Conservation (phyloP, 2,329 filamentous ascomycete species). For the Didymella exigua region DNA sequence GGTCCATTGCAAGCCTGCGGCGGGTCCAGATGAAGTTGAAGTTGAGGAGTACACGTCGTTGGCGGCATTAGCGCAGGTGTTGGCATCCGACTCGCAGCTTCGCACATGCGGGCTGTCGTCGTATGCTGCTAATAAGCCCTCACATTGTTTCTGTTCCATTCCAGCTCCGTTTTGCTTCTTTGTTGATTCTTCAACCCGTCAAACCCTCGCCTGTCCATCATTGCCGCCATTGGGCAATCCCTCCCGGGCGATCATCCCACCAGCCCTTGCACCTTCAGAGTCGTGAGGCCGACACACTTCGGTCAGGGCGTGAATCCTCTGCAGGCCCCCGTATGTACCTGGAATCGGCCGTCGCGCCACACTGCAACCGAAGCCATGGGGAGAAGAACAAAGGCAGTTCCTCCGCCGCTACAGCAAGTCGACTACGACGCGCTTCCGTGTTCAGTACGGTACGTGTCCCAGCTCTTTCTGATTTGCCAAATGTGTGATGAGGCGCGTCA, state of each 20-base stretch:
- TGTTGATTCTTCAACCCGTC: slow-evolving; percentile 10
- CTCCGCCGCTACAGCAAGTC: slow-evolving; percentile 41
- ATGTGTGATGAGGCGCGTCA: slow-evolving; percentile 30
- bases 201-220: slow-evolving; percentile 6
- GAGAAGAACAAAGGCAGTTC: slow-evolving; percentile 30
- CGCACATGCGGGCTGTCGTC: slow-evolving; percentile 25
- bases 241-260: slow-evolving; percentile 17
- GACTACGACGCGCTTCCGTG: slow-evolving; percentile 51
- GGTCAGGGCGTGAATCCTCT: slow-evolving; percentile 18
- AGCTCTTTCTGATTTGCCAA: slow-evolving; percentile 23
- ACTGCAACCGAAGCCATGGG: slow-evolving; percentile 35
- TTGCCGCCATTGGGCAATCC: slow-evolving; percentile 13
- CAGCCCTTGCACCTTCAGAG: slow-evolving; percentile 7
- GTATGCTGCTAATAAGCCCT: slow-evolving; percentile 22
- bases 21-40: slow-evolving; percentile 17
- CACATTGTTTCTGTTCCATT: slow-evolving; percentile 17
- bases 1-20: slow-evolving; percentile 21
- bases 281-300: slow-evolving; percentile 21
- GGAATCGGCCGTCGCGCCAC: slow-evolving; percentile 14
- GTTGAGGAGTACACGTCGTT: slow-evolving; percentile 23
- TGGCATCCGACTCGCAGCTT: slow-evolving; percentile 22
- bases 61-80: slow-evolving; percentile 24
- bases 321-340: slow-evolving; percentile 20
- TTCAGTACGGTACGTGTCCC: slow-evolving; percentile 51
- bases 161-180: slow-evolving; percentile 7